These are phyloP conservation scores for Rhamnella rubrinervis DNA, from an alignment of 331 rosid species.

Conservation along the genomic window DNA sequence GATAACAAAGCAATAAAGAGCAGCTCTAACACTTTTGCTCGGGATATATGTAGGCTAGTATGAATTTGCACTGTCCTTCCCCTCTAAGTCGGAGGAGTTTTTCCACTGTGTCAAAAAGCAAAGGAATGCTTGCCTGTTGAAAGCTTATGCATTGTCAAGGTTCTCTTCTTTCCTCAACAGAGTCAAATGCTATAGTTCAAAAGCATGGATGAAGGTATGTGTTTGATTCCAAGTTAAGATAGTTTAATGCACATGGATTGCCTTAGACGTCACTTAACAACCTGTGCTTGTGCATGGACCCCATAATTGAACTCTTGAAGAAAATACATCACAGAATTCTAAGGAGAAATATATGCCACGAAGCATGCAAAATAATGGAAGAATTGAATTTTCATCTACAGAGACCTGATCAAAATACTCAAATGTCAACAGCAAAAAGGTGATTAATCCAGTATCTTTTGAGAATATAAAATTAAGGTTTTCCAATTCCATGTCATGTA, in stretches of 20 bases:
- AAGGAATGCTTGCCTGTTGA: conserved; percentile 77
- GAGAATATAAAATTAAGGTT: neutral
- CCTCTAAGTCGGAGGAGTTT: conserved; percentile 59
- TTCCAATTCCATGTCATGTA: neutral
- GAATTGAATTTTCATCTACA: no score
- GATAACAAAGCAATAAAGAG: conserved; percentile 4
- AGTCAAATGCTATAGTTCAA: neutral
- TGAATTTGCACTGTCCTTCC: conserved; percentile 70
- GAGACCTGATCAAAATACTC: conserved; percentile 2
- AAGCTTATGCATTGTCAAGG: conserved; percentile 82
- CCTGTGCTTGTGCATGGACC: neutral
- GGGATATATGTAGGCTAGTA: conserved; percentile 85
- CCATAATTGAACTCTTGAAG: neutral
- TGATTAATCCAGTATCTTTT: neutral
- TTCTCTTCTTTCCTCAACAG: conserved; percentile 8
- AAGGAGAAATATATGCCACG: neutral
- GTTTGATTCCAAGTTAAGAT: neutral
- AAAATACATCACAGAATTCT: neutral
- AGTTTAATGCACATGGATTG: neutral
- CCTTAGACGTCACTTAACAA: no score
- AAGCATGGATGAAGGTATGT: neutral
- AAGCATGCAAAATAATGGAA: no score
- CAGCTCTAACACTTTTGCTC: conserved; percentile 63
- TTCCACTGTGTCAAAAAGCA: conserved; percentile 69
- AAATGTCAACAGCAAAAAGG: no score